These are phyloP conservation scores for Pichia pseudocactophila DNA, from an alignment of 805 yeast species.

Conservation along the genomic window DNA sequence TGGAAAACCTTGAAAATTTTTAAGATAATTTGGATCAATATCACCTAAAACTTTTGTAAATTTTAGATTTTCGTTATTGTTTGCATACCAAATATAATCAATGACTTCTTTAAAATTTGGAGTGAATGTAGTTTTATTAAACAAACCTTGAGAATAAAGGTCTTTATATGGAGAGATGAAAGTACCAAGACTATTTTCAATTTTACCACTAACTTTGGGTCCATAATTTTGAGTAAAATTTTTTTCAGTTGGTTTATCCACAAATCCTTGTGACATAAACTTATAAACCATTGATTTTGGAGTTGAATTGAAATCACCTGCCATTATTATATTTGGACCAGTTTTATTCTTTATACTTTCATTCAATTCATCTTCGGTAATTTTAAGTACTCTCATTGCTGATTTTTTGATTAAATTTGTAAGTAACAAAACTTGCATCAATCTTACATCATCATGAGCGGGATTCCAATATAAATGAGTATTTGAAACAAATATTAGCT, in stretches of 20 bases:
- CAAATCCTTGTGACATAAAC: constrained; percentile 28
- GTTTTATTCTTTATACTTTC: constrained; percentile 7
- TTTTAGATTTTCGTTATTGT: constrained; percentile 22
- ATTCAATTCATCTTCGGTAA: constrained; percentile 10
- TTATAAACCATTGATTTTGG: constrained; percentile 41
- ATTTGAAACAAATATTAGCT: constrained; percentile 40
- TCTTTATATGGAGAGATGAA: constrained; percentile 24
- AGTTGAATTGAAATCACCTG: constrained; percentile 51
- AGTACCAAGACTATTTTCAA: constrained; percentile 10
- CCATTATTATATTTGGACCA: constrained; percentile 32
- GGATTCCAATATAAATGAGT: constrained; percentile 56
- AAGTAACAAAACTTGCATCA: constrained; percentile 42
- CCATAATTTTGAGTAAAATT: constrained; percentile 17
- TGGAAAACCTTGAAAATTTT: constrained; percentile 37
- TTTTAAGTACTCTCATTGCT: constrained; percentile 18
- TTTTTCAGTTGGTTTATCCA: constrained; percentile 14
- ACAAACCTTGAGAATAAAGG: constrained; percentile 16
- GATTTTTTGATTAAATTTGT: constrained; percentile 26
- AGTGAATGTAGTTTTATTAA: constrained; percentile 37
- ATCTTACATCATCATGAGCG: constrained; percentile 43
- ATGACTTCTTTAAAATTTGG: constrained; percentile 42
- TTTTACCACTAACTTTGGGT: constrained; percentile 3
- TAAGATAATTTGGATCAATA: constrained; percentile 29
- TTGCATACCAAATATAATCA: constrained; percentile 47
- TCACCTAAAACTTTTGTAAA: constrained; percentile 45